Conservation (phyloP, 345 rosid genomes). For the Eucalyptus viminalis region DNA sequence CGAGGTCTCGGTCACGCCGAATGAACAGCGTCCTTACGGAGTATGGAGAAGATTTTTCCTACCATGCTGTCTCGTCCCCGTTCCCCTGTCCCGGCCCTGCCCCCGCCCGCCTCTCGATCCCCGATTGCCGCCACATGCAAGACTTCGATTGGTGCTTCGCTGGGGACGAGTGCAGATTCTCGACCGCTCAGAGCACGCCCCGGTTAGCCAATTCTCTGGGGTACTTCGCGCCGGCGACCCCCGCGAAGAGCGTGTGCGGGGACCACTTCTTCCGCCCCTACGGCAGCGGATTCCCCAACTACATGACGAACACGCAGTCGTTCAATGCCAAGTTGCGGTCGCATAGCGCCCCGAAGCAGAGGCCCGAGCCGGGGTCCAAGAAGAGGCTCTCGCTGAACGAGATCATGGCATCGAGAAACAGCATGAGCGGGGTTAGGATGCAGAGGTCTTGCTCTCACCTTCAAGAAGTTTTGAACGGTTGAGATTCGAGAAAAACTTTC, state of each 20-base stretch:
- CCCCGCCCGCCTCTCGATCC: constrained; percentile 12
- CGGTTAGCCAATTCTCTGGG: constrained; percentile 15
- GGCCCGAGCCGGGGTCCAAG: constrained; percentile 45
- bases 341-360: constrained; percentile 70
- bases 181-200: constrained; percentile 53
- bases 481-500: neutral
- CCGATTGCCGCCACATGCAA: constrained; percentile 1
- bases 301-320: constrained; percentile 77
- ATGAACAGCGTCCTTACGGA: constrained; percentile 20
- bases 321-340: constrained; percentile 75
- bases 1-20: constrained; percentile 34
- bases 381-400: constrained; percentile 58
- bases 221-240: constrained; percentile 24
- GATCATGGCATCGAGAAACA: constrained; percentile 53
- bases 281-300: constrained; percentile 34
- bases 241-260: constrained; percentile 51
- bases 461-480: constrained; percentile 1
- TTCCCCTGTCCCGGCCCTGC: constrained; percentile 14
- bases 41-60: constrained; percentile 24
- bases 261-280: constrained; percentile 35
- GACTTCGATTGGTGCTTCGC: constrained; percentile 32
- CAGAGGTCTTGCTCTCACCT: constrained; percentile 22
- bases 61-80: constrained; percentile 20
- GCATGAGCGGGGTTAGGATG: constrained; percentile 46
- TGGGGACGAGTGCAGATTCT: constrained; percentile 1